These are phyloP conservation scores for Thraustotheca clavata DNA, from an alignment of 352 stramenopile genomes.

Conservation along the genomic window DNA sequence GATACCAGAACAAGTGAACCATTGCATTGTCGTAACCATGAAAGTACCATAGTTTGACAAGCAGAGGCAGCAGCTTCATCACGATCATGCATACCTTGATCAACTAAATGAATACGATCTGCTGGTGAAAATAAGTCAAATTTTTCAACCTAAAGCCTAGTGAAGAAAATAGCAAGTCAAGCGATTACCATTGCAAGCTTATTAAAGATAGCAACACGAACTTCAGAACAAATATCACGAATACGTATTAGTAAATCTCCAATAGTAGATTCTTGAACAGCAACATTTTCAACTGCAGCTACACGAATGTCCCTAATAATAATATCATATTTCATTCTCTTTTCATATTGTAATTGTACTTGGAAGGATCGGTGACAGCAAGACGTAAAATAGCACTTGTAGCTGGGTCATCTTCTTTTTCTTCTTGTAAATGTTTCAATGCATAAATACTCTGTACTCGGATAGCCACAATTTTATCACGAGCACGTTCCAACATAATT, in stretches of 20 bases:
- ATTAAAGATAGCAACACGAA: slow-evolving; percentile 50
- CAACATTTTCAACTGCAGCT: slow-evolving; percentile 45
- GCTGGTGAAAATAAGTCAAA: slow-evolving; percentile 45
- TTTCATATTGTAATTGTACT: slow-evolving; percentile 30
- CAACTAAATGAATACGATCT: slow-evolving; percentile 59
- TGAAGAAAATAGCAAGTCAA: neutral
- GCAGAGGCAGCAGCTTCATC: slow-evolving; percentile 35
- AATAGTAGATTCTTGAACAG: slow-evolving; percentile 34
- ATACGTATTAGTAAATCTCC: slow-evolving; percentile 60
- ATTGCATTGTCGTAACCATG: slow-evolving; percentile 51
- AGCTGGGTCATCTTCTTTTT: slow-evolving; percentile 33
- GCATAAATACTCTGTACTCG: slow-evolving; percentile 51
- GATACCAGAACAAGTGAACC: slow-evolving; percentile 31
- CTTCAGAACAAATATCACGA: slow-evolving; percentile 59
- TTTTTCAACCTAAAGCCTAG: slow-evolving; percentile 26
- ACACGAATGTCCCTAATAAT: slow-evolving; percentile 52
- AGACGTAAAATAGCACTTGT: slow-evolving; percentile 41
- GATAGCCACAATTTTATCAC: slow-evolving; percentile 52
- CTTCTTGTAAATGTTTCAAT: slow-evolving; percentile 49
- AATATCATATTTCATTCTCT: neutral
- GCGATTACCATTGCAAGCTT: slow-evolving; percentile 30
- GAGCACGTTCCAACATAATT: slow-evolving; percentile 40
- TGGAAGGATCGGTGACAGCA: slow-evolving; percentile 59
- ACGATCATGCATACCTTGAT: slow-evolving; percentile 67
- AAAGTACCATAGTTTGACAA: slow-evolving; percentile 65